Evolutionary conservation across 2,329 filamentous ascomycete species (phyloP), one percentile per base, ranked within the genome.

Genomic region (Aspergillus piperis): DNA sequence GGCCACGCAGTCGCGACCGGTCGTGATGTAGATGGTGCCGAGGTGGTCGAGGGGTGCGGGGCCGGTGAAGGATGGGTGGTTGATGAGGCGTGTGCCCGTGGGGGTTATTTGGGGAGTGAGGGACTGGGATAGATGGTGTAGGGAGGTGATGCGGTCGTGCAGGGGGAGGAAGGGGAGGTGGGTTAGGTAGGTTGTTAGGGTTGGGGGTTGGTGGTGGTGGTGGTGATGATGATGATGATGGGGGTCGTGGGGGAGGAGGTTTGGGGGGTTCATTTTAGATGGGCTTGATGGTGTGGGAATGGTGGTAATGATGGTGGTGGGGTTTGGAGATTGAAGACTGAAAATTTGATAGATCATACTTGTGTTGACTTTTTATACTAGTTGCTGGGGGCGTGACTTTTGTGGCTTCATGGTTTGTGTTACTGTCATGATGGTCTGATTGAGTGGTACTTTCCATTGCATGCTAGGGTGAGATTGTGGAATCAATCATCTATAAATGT

Each of bases 31-130:
- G 42, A 61, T 44, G 4, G 25, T 39, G 8, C 61, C 66, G 3
- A 70, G 59, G 41, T 58, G 52, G 39, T 68, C 58, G 5, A 70
- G 62, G 11, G 61, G 41, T 2, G 54, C 66, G 6, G 25, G 41
- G 23, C 64, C 66, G 17, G 55, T 30, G 57, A 64, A 63, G 53
- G 50, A 47, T n/a, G 57, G 48, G 41, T 66, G 62, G 19, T 48
- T 36, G 17, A 68, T 54, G 30, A 64, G 52, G 17, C 62, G 62
- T 5, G 54, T 56, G 15, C 57, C 60, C 11, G 52, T 61, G 15
- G 62, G 60, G 3, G 62, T 57, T 41, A 63, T 38, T 10, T 53
- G 56, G 10, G 62, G 39, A 8, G 55, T 68, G 1, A 69, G 62
- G 7, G 51, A 30, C 5, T 63, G 64, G 11, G 56, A 27, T 8